These are phyloP conservation scores for Penicillium sp. DNA, from an alignment of 2,329 filamentous ascomycete genomes.

Conservation along the genomic window DNA sequence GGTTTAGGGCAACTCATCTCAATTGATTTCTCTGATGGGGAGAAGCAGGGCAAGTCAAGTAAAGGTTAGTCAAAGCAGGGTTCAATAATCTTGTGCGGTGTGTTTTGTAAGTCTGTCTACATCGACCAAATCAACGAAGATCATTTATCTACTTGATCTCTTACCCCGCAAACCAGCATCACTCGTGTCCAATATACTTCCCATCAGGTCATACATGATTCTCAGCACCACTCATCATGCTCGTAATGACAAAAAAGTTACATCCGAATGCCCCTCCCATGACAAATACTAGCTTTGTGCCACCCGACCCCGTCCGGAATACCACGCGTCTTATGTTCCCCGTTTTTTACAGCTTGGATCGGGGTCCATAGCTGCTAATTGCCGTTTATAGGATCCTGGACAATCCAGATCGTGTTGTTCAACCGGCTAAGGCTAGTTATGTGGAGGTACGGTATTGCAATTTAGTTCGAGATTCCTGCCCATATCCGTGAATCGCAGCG, in stretches of 20 bases:
- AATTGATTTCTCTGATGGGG: no score
- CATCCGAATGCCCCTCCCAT: slow-evolving; percentile 16
- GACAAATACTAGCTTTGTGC: slow-evolving; percentile 18
- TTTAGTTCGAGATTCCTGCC: no score
- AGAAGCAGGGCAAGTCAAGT: no score
- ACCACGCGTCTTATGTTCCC: slow-evolving; percentile 3
- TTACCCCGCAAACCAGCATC: not conserved
- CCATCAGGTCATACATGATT: slow-evolving; percentile 2
- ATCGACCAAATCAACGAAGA: not conserved
- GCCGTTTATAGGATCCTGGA: slow-evolving; percentile 60
- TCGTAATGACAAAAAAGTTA: slow-evolving; percentile 13
- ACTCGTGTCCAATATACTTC: not conserved
- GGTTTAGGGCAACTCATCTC: slow-evolving; percentile 9
- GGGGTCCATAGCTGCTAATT: not conserved
- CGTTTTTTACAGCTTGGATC: slow-evolving; percentile 29
- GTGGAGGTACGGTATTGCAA: no score
- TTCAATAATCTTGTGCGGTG: not conserved
- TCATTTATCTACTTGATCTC: slow-evolving; percentile 13
- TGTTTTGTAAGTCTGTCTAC: not conserved
- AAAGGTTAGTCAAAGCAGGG: no score
- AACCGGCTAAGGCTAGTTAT: no score
- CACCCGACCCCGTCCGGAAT: slow-evolving; percentile 25
- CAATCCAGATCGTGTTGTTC: slow-evolving; percentile 36
- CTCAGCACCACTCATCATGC: slow-evolving; percentile 7
- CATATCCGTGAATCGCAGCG: no score